A percentile compares a stretch with the other conserved stretches of the same genome.
These are phyloP conservation scores for Termitomyces sp. DNA, from an alignment of 768 basidiomycete genomes.

Conservation along the genomic window DNA sequence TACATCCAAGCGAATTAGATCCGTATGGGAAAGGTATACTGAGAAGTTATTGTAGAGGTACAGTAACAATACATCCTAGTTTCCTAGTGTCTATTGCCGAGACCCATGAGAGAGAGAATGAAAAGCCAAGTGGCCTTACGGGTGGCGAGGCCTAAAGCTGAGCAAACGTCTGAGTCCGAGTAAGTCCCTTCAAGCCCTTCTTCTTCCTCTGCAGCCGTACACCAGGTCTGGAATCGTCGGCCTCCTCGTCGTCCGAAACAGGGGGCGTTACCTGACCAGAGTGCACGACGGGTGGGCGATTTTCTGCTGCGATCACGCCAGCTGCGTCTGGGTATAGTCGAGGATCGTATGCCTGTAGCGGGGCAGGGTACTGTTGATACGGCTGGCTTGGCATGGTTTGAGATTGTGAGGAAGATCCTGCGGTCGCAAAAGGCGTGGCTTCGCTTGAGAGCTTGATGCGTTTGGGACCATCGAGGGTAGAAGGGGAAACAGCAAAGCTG, in stretches of 20 bases:
- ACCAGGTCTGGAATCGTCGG: slow-evolving; percentile 9
- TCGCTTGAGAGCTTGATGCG: slow-evolving; percentile 10
- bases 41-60: neutral
- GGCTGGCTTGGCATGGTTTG: neutral
- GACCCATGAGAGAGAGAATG: neutral
- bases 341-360: slow-evolving; percentile 32
- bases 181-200: slow-evolving; percentile 22
- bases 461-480: slow-evolving; percentile 5
- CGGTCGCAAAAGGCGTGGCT: neutral
- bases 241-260: slow-evolving; percentile 18
- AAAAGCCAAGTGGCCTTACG: neutral
- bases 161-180: slow-evolving; percentile 30
- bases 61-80: neutral
- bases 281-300: slow-evolving; percentile 15
- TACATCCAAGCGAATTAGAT: neutral
- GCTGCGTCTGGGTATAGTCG: slow-evolving; percentile 34
- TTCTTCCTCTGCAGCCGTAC: slow-evolving; percentile 14
- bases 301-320: slow-evolving; percentile 24
- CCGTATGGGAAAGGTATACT: neutral
- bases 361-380: slow-evolving; percentile 34
- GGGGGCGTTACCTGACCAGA: slow-evolving; percentile 13
- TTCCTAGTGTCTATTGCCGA: neutral
- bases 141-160: slow-evolving; percentile 20
- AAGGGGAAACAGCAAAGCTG: neutral
- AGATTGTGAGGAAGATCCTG: neutral